phyloP scores from a whole-genome alignment of 441 rosid species.

The Brassica hybrid region DNA sequence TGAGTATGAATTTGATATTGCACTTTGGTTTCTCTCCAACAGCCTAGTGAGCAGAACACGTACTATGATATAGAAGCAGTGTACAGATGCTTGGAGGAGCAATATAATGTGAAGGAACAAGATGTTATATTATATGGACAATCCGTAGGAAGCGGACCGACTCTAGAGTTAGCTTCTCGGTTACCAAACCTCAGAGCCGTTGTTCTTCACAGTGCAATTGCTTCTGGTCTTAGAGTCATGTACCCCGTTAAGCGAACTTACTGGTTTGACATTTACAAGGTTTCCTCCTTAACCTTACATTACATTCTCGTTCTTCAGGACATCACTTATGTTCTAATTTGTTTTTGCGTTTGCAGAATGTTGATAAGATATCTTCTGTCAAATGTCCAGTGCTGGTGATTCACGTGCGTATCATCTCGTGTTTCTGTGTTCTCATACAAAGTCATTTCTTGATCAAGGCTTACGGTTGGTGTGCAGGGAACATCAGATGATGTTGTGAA shows the following conservation, averaged over 20 bases:
- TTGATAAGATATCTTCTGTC: conserved; percentile 81
- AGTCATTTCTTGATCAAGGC: neutral
- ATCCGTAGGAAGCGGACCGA: conserved; percentile 96
- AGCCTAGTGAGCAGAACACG: conserved; percentile 94
- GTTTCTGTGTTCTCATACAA: neutral
- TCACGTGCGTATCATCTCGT: conserved; percentile 60
- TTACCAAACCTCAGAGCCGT: conserved; percentile 81
- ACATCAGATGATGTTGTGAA: conserved; percentile 93
- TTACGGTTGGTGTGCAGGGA: conserved; percentile 58
- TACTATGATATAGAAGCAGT: conserved; percentile 86
- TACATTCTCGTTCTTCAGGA: neutral
- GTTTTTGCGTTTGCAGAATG: conserved; percentile 61
- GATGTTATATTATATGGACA: conserved; percentile 90
- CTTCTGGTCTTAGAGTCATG: conserved; percentile 91
- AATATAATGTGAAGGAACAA: conserved; percentile 81
- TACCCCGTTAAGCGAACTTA: conserved; percentile 89
- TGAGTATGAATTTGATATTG: neutral
- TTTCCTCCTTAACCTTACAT: conserved; percentile 21
- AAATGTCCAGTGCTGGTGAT: conserved; percentile 80
- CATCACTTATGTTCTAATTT: conserved; percentile 27
- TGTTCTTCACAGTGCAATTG: conserved; percentile 92
- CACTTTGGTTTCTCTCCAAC: conserved; percentile 18
- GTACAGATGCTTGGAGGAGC: conserved; percentile 78
- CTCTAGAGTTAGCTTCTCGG: conserved; percentile 78
- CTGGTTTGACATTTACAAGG: conserved; percentile 98